Evolutionary conservation across 1,284 basidiomycete species (phyloP), one percentile per base, ranked within the genome.

Genomic region (Apiotrichum gracile): DNA sequence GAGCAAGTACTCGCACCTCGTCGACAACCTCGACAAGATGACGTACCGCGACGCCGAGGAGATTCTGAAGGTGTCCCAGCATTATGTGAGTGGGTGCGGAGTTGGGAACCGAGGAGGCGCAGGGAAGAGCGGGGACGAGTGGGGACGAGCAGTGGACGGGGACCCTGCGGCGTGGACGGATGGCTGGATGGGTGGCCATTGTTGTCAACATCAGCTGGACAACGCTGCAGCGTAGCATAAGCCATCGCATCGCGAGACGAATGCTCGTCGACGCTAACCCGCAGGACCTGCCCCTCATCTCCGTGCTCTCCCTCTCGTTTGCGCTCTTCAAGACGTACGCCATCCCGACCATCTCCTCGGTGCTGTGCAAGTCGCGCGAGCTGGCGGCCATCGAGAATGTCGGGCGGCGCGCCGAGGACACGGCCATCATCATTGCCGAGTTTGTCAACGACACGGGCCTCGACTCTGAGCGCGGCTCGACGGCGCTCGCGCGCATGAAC

Each of bases 251-350:
- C 27, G 27, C 27, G 27, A 29, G 27, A n/a, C n/a, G n/a, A n/a
- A n/a, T n/a, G n/a, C n/a, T n/a, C n/a, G n/a, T n/a, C n/a, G n/a
- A n/a, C n/a, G n/a, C 27, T 31, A 22, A 31, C 19, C 14, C 5
- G 3, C 43, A 58, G 56, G 56, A 58, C 38, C 41, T 58, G 38
- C 56, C 56, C 5, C 49, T 49, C 29, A 48, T 47, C 13, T 25
- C 45, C 25, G 26, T 42, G 5, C 25, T 58, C 31, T 39, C 49
- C 2, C 47, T 58, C 33, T 41, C 35, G 8, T 58, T 58, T 24
- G 56, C 56, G 1, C 46, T 58, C 9, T 58, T 58, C 56, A 54
- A 54, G 47, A 58, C 56, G 4, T 58, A 58, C 29, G 56, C 52
- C 6, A 39, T 58, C 13, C 52, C 52, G 7, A 46, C 49, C 29